Base-by-base conservation (phyloP, 163 green algal genomes). In the Scenedesmus sp. region DNA sequence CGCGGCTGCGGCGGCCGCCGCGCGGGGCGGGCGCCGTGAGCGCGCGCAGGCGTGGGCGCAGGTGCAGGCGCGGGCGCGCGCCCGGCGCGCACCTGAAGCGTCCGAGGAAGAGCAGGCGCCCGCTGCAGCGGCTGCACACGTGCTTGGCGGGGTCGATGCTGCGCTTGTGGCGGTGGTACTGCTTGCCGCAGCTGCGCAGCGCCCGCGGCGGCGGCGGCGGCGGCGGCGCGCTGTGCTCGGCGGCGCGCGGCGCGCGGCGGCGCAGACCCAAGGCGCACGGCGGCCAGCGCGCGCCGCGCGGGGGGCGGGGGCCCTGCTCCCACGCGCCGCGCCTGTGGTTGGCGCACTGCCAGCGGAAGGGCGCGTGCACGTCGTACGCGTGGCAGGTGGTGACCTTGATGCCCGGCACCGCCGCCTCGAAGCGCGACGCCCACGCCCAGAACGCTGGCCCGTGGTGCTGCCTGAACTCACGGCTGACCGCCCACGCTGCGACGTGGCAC, bases 401-500 rank as follows among this genome's bases (percentile, higher is more conserved):
- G 54, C 47, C 60, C 6, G 70, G 34, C 50, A 78, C 53, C 29
- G n/a, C 28, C 39, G 60, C 80, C 54, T 84, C 33, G 76, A 76
- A 77, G 22, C 48, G 51, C 28, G 13, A 48, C 26, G 81, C 77
- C 39, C 39, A 47, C 2, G 47, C 47, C 81, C 78, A 82, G 63
- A 89, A 89, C 10, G 65, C 78, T 3, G 63, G 10, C 3, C 85
- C 85, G 54, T 89, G 85, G 22, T 77, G 81, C 17, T 56, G 44
- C 47, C 74, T 66, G n/a, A 57, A 86, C 69, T 87, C 78, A 4
- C 57, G 33, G 45, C 84, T 79, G 28, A 87, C 47, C 0, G 36
- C 67, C 85, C 85, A 89, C 6, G 85, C 82, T 11, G 83, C 87
- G 34, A 92, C 87, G 69, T 92, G 87, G 70, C 85, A 90, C 81